Evolutionary conservation across 768 basidiomycete species (phyloP).

Genomic region (Podaxis sp.): DNA sequence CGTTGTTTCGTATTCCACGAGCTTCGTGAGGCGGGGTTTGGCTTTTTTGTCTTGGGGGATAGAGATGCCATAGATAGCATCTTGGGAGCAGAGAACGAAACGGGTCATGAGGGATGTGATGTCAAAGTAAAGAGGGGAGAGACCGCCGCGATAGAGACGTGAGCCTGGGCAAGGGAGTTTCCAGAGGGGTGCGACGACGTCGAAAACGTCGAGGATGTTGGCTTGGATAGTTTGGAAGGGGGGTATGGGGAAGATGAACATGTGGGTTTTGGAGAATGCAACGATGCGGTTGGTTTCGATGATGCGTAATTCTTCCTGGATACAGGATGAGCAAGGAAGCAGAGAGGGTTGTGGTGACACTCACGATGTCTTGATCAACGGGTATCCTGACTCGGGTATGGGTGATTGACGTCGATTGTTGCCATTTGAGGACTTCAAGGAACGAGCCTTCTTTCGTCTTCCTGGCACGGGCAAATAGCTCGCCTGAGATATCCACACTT

Average conservation of each 20-base stretch:
- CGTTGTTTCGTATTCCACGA: constrained; percentile 13
- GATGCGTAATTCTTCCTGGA: constrained; percentile 11
- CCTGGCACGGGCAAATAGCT: constrained; percentile 9
- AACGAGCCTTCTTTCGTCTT: constrained; percentile 9
- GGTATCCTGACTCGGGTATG: constrained; percentile 14
- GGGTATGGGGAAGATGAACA: constrained; percentile 12
- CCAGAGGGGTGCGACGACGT: constrained; percentile 12
- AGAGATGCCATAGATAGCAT: constrained; percentile 15
- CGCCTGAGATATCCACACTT: constrained; percentile 11
- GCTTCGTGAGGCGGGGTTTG: constrained; percentile 13
- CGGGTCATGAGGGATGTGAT: constrained; percentile 10
- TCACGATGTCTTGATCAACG: constrained; percentile 8
- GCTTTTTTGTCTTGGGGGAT: constrained; percentile 11
- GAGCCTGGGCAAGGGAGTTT: constrained; percentile 11
- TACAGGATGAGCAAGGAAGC: not conserved
- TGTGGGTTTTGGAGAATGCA: constrained; percentile 9
- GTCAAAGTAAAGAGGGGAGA: constrained; percentile 11
- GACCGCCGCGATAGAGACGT: constrained; percentile 12
- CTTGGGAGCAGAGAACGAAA: constrained; percentile 10
- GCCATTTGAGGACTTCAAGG: constrained; percentile 13
- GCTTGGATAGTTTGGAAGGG: constrained; percentile 15
- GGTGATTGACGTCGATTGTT: constrained; percentile 6
- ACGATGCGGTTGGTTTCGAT: constrained; percentile 11
- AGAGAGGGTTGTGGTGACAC: not conserved
- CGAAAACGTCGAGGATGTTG: constrained; percentile 4